A percentile compares a stretch with the other conserved stretches of the same genome.
phyloP scores from a whole-genome alignment of 306 rosid genomes.

The Trichosanthes cucumerina region DNA sequence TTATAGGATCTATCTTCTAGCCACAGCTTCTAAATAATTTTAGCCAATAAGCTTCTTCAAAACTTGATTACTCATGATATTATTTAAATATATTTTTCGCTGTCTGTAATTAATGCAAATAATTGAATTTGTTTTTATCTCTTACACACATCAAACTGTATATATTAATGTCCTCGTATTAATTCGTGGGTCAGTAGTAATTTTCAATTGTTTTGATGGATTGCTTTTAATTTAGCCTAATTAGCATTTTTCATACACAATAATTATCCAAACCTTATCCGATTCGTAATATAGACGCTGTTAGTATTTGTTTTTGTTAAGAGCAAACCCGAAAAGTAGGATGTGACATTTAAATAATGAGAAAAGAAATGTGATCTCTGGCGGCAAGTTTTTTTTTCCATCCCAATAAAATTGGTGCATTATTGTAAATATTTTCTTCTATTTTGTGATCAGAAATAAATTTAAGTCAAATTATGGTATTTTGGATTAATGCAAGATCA shows the following conservation, averaged over 20 bases:
- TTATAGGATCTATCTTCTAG: neutral
- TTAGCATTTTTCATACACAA: neutral
- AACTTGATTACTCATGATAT: neutral
- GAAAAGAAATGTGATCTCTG: neutral
- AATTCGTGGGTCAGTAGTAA: neutral
- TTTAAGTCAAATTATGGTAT: neutral
- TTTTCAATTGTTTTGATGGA: neutral
- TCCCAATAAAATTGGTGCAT: neutral
- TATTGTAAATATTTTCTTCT: neutral
- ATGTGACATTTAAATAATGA: neutral
- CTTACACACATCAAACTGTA: neutral
- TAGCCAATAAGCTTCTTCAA: neutral
- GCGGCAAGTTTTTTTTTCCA: neutral
- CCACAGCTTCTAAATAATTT: neutral
- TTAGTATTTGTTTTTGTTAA: too few relatives aligned
- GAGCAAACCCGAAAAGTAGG: too few relatives aligned
- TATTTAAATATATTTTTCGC: neutral
- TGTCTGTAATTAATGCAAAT: neutral
- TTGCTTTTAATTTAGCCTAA: neutral
- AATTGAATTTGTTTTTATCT: neutral
- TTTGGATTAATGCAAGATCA: neutral
- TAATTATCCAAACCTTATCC: neutral
- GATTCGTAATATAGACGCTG: too few relatives aligned
- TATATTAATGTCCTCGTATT: neutral
- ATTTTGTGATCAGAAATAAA: neutral